Evolutionary conservation across 257 asterid species (phyloP).

Genomic region (Voacanga thouarsii): DNA sequence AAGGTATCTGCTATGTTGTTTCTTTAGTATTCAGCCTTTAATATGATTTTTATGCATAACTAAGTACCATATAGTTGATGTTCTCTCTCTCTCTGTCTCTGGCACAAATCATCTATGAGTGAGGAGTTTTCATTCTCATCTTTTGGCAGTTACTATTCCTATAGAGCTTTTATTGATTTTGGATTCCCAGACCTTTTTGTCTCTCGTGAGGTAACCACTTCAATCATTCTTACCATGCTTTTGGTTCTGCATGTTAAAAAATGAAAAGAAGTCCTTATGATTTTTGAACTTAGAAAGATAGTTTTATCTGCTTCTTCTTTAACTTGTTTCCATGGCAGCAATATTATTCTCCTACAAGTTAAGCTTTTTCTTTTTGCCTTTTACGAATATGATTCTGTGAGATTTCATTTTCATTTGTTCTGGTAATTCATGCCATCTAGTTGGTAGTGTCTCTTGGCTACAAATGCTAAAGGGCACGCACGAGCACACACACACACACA

Average conservation of each 20-base stretch:
- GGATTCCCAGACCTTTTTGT: conserved; percentile 89
- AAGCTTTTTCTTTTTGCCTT: neutral
- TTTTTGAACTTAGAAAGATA: neutral
- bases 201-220: conserved; percentile 81
- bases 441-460: neutral
- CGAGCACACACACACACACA: too few species aligned
- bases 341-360: neutral
- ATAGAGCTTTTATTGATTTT: conserved; percentile 78
- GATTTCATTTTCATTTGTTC: neutral
- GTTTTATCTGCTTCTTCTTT: neutral
- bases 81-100: neutral
- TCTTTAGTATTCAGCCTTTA: neutral
- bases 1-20: neutral
- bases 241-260: neutral
- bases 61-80: neutral
- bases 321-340: neutral
- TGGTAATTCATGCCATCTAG: neutral
- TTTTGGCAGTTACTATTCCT: conserved; percentile 83
- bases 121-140: too few species aligned
- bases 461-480: neutral
- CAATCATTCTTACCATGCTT: neutral
- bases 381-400: neutral
- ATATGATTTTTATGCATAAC: neutral
- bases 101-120: too few species aligned
- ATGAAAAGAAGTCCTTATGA: neutral